A percentile compares a stretch with the other conserved stretches of the same genome.
Conservation (phyloP, 2,329 filamentous ascomycete genomes). For the Paecilomyces sp. region DNA sequence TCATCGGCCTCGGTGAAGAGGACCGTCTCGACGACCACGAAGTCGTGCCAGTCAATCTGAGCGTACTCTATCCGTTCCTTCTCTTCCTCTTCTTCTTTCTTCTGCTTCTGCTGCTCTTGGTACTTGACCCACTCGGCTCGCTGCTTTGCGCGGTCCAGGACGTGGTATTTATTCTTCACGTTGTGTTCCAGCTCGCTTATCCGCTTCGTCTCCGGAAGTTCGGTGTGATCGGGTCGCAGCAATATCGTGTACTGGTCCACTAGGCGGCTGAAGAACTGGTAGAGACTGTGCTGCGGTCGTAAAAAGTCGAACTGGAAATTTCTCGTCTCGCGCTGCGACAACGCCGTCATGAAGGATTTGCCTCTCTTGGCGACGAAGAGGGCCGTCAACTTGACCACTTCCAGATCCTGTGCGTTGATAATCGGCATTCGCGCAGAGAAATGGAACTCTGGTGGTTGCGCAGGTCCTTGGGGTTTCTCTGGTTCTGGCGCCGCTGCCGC, state of each 20-base stretch:
- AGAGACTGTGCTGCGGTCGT: conserved; percentile 87
- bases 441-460: conserved; percentile 76
- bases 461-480: conserved; percentile 71
- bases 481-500: conserved; percentile 44
- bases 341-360: conserved; percentile 78
- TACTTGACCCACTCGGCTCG: conserved; percentile 81
- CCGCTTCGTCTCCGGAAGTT: conserved; percentile 65
- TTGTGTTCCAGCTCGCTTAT: conserved; percentile 68
- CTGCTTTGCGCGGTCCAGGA: conserved; percentile 73
- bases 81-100: conserved; percentile 82
- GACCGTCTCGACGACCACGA: conserved; percentile 91
- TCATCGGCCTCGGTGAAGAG: conserved; percentile 87
- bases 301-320: conserved; percentile 97
- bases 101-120: conserved; percentile 75
- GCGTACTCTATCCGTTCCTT: conserved; percentile 70
- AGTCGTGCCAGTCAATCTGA: conserved; percentile 97
- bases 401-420: conserved; percentile 89
- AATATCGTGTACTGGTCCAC: conserved; percentile 90
- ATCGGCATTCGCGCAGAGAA: conserved; percentile 97
- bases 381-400: conserved; percentile 67
- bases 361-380: conserved; percentile 91
- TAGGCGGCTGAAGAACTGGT: conserved; percentile 89
- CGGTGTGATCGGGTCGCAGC: conserved; percentile 59
- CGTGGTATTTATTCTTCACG: conserved; percentile 68
- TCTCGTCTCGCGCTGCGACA: conserved; percentile 79